Evolutionary conservation across 2,329 filamentous ascomycete genomes (phyloP).

Genomic region (Myriosclerotinia scirpicola): DNA sequence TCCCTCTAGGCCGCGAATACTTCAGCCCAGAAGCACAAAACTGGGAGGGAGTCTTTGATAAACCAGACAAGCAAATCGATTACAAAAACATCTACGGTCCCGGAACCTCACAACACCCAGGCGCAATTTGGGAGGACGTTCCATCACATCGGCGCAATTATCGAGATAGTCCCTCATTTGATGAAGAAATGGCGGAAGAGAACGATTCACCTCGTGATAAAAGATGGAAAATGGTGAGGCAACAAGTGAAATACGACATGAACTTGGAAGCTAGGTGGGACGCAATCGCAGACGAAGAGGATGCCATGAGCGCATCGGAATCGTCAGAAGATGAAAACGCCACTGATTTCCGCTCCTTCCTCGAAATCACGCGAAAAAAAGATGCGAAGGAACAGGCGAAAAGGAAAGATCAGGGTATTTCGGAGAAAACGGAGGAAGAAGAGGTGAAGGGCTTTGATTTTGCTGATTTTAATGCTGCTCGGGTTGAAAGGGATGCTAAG

Average conservation of each 20-base stretch:
- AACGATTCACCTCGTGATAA: background rate
- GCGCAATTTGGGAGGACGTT: background rate
- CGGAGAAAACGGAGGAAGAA: background rate
- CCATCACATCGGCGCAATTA: background rate
- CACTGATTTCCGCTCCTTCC: background rate
- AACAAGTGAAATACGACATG: background rate
- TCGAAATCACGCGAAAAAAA: background rate
- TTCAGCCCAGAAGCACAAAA: background rate
- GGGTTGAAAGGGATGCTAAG: background rate
- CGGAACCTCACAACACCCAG: background rate
- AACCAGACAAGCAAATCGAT: background rate
- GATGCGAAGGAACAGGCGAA: background rate
- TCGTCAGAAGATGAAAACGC: background rate
- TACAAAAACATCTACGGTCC: background rate
- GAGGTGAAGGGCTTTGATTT: background rate
- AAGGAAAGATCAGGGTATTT: background rate
- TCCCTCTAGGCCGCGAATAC: background rate
- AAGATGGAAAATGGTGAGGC: background rate
- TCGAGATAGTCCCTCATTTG: too few relatives aligned
- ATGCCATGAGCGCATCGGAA: background rate
- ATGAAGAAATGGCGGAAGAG: background rate
- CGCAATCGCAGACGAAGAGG: background rate
- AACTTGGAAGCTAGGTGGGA: background rate
- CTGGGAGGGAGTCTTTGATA: background rate
- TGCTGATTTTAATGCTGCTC: background rate